These are phyloP conservation scores for Haplographium delicatum DNA, from an alignment of 495 filamentous ascomycete species.

Conservation along the genomic window DNA sequence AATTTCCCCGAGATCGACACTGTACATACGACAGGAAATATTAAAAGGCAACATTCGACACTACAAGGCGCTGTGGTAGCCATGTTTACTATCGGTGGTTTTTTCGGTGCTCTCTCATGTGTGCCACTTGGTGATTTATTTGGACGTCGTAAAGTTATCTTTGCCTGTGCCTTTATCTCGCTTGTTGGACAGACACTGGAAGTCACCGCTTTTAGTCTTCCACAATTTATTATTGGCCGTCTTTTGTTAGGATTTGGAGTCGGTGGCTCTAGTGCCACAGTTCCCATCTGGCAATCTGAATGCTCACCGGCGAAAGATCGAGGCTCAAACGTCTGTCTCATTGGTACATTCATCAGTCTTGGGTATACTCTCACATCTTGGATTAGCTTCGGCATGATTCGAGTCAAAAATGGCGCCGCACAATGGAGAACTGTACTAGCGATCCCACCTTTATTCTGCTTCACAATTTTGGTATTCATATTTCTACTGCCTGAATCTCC, in stretches of 20 bases:
- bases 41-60: neutral
- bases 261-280: conserved; percentile 44
- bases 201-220: conserved; percentile 27
- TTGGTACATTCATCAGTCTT: conserved; percentile 31
- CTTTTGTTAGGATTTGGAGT: conserved; percentile 44
- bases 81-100: conserved; percentile 26
- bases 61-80: conserved; percentile 19
- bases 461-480: conserved; percentile 43
- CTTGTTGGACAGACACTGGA: conserved; percentile 5
- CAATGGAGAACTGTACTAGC: conserved; percentile 64
- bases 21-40: neutral
- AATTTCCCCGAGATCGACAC: neutral
- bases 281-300: conserved; percentile 51
- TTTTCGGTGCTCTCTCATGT: conserved; percentile 8
- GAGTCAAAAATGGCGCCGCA: conserved; percentile 7
- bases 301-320: conserved; percentile 35
- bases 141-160: neutral
- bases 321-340: conserved; percentile 41
- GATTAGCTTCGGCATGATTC: conserved; percentile 39
- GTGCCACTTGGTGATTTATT: neutral
- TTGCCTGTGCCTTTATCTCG: neutral
- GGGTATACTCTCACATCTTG: conserved; percentile 37
- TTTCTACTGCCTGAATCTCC: conserved; percentile 65
- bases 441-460: conserved; percentile 60
- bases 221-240: conserved; percentile 48